A percentile compares a stretch with the other conserved stretches of the same genome.
Conservation (phyloP, 768 basidiomycete species). For the Candolleomyces aberdarensis region DNA sequence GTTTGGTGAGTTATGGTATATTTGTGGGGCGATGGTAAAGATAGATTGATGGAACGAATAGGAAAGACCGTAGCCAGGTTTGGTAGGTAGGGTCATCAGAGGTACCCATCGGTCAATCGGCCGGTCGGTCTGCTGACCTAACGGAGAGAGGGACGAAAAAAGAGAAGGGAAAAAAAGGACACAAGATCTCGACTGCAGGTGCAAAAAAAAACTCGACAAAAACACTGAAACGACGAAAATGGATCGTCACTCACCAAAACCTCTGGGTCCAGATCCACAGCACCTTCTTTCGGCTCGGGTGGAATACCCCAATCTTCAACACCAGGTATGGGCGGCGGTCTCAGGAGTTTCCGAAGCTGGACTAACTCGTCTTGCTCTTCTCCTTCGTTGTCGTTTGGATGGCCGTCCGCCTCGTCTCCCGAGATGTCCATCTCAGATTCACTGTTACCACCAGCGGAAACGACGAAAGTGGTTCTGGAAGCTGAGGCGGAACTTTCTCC, state of each 20-base stretch:
- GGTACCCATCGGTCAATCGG: no score
- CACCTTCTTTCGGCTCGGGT: slow-evolving; percentile 32
- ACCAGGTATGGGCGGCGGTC: slow-evolving; percentile 62
- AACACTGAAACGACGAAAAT: no score
- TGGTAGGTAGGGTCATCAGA: no score
- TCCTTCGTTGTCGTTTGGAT: slow-evolving; percentile 17
- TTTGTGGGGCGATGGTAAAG: neutral
- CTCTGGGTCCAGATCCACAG: slow-evolving; percentile 53
- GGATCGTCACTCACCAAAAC: neutral
- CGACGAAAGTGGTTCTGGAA: no score
- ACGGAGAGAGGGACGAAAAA: neutral
- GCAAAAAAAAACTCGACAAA: no score
- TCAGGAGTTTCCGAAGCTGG: slow-evolving; percentile 52
- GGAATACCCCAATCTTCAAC: slow-evolving; percentile 79
- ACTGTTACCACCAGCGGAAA: no score
- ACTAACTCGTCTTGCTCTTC: slow-evolving; percentile 44
- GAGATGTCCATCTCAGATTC: neutral
- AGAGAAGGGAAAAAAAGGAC: neutral
- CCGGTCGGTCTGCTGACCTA: no score
- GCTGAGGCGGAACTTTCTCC: no score
- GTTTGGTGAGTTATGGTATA: neutral
- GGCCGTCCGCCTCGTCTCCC: neutral
- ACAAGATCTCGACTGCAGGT: no score
- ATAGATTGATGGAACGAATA: slow-evolving; percentile 40
- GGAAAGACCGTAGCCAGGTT: no score